Conservation (phyloP, 345 rosid species). For the Iberis pinnata region DNA sequence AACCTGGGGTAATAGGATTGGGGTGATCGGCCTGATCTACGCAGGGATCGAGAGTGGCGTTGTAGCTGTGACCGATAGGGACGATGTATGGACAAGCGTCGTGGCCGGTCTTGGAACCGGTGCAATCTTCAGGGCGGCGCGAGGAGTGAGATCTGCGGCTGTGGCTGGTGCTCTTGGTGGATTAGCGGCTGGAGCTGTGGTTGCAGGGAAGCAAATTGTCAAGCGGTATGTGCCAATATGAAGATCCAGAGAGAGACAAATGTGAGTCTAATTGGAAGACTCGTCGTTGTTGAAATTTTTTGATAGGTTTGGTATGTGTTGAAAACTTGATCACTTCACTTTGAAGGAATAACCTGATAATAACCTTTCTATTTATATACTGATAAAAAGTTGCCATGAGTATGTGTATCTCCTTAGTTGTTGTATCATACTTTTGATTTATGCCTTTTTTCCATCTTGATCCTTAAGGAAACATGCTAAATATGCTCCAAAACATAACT, state of each 20-base stretch:
- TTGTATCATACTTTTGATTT: no score
- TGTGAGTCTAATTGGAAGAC: constrained; percentile 23
- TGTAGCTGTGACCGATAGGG: constrained; percentile 53
- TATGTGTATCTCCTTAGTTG: no score
- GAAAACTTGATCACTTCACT: constrained; percentile 4
- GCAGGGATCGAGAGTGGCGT: constrained; percentile 69
- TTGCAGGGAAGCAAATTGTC: constrained; percentile 61
- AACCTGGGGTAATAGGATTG: constrained; percentile 64
- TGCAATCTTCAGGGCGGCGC: constrained; percentile 70
- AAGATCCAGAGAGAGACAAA: constrained; percentile 2
- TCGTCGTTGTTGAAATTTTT: constrained; percentile 12
- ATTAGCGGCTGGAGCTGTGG: constrained; percentile 59
- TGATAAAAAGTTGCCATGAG: no score
- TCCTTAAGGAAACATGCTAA: no score
- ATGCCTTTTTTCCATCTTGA: no score
- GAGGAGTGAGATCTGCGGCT: constrained; percentile 87
- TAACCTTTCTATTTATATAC: constrained; percentile 10
- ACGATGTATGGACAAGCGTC: constrained; percentile 83
- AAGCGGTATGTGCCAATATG: constrained; percentile 71
- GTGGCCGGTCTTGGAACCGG: constrained; percentile 86
- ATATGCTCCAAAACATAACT: not conserved
- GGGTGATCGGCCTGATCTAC: constrained; percentile 65
- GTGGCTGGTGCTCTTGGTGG: constrained; percentile 90
- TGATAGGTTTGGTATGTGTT: constrained; percentile 10
- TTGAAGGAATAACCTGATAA: constrained; percentile 1